Percentiles rank a stretch among this genome's conserved stretches.
phyloP scores from a whole-genome alignment of 495 filamentous ascomycete species.

The Lichina pygmaea region DNA sequence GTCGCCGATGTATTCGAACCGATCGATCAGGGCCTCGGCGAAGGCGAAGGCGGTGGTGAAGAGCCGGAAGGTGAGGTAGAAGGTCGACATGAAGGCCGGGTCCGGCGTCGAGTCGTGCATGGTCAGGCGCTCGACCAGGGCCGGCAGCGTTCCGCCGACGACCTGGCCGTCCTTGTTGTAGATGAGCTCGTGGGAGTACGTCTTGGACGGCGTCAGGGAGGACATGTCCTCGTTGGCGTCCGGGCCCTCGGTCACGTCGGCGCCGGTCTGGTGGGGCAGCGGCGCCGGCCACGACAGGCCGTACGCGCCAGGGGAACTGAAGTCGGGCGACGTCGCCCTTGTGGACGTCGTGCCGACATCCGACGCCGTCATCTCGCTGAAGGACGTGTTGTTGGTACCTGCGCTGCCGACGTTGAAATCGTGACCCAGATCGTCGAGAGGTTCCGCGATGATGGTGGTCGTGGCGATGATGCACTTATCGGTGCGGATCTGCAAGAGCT shows the following conservation, averaged over 20 bases:
- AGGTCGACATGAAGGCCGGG: constrained; percentile 74
- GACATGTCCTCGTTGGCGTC: constrained; percentile 39
- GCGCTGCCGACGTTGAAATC: constrained; percentile 1
- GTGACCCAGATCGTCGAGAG: neutral
- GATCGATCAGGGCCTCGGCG: constrained; percentile 54
- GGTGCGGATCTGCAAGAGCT: too few species aligned
- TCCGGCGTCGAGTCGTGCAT: constrained; percentile 85
- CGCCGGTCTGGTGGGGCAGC: neutral
- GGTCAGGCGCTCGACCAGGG: constrained; percentile 79
- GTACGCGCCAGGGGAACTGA: neutral
- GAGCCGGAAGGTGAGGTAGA: constrained; percentile 90
- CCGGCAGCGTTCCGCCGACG: constrained; percentile 73
- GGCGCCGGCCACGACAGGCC: neutral
- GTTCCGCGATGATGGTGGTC: too few species aligned
- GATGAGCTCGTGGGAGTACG: constrained; percentile 68
- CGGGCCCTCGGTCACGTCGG: neutral
- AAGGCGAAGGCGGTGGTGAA: constrained; percentile 67
- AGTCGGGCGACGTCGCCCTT: constrained; percentile 1
- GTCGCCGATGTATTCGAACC: constrained; percentile 78
- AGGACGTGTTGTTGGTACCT: constrained; percentile 1
- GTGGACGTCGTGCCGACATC: neutral
- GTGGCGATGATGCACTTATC: too few species aligned
- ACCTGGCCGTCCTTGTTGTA: constrained; percentile 88
- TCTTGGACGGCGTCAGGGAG: constrained; percentile 22
- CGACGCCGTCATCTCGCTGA: neutral